Evolutionary conservation across 176 grass and related monocot genomes (phyloP), one percentile per base, ranked within the genome.

Genomic region (Musa acuminata): DNA sequence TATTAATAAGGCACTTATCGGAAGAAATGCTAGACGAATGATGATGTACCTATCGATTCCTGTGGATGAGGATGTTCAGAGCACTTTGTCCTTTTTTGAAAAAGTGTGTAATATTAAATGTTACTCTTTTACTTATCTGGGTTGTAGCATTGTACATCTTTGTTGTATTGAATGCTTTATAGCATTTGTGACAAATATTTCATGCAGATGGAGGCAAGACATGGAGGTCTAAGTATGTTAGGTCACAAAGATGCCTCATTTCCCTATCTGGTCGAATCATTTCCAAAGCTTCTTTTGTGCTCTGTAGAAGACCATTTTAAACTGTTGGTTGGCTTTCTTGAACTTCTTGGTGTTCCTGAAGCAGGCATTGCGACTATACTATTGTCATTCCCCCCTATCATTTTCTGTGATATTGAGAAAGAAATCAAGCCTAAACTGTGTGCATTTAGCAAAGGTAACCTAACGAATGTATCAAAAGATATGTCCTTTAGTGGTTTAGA

Each of bases 1-100:
- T 87, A 74, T 25, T 55, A 69, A 87, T 81, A 77, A 83, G 71
- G 78, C 16, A 11, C 67, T 88, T 53, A 80, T 83, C 0, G 86
- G 84, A 76, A 85, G 69, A 67, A 98, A 98, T 85, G 87, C 94
- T 63, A 97, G 83, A 70, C 81, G 87, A 27, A 98, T 98, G 94
- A 98, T 98, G 87, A 63, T 75, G 71, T 78, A 91, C 57, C 74
- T 91, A 13, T 91, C 94, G n/a, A 83, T 93, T 83, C 73, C 52
- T 53, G 75, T 75, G 69, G 94, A 93, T 67, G 90, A 93, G 68
- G 86, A 87, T 72, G 85, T 97, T 43, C 94, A 93, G 70, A 83
- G 75, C 79, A 91, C 90, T n/a, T 81, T 93, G 63, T 85, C 85
- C 20, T 93, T 97, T 83, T 97, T 91, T 64, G 87, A 93, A 75